Percentiles rank a stretch among this genome's conserved stretches.
These are phyloP conservation scores for Scopulariopsis brevicaulis DNA, from an alignment of 2,329 filamentous ascomycete genomes.

Conservation along the genomic window DNA sequence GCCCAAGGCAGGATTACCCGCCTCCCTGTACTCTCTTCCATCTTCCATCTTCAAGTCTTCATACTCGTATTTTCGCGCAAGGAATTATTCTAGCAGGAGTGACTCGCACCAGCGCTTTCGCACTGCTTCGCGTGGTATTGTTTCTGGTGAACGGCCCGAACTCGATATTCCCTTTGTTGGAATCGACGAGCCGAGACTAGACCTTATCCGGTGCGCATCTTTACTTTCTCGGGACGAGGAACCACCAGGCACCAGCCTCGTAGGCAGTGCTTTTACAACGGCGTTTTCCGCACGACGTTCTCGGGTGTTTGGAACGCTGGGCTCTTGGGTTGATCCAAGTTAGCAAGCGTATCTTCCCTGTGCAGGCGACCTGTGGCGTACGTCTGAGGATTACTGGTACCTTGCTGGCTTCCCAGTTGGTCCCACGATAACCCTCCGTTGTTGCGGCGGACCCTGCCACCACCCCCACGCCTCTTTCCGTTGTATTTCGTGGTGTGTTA, in stretches of 20 bases:
- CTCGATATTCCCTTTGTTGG: background rate
- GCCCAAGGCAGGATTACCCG: background rate
- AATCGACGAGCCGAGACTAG: background rate
- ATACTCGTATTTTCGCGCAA: background rate
- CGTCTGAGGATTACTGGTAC: background rate
- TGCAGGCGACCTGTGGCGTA: background rate
- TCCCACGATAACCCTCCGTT: background rate
- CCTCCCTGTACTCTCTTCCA: background rate
- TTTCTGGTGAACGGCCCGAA: background rate
- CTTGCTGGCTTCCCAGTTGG: background rate
- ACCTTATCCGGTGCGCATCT: background rate
- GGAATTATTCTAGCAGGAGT: background rate
- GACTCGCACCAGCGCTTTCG: background rate
- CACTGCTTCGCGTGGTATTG: background rate
- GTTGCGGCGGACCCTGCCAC: background rate
- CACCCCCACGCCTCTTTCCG: background rate
- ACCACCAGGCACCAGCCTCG: background rate
- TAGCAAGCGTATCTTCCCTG: background rate
- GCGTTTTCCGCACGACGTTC: background rate
- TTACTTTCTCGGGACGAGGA: background rate
- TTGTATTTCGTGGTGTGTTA: background rate
- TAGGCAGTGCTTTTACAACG: background rate
- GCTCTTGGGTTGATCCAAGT: background rate
- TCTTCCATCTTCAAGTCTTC: background rate
- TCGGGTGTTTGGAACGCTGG: background rate